phyloP scores from a whole-genome alignment of 805 yeast species.

The Yarrowia alimentaria region DNA sequence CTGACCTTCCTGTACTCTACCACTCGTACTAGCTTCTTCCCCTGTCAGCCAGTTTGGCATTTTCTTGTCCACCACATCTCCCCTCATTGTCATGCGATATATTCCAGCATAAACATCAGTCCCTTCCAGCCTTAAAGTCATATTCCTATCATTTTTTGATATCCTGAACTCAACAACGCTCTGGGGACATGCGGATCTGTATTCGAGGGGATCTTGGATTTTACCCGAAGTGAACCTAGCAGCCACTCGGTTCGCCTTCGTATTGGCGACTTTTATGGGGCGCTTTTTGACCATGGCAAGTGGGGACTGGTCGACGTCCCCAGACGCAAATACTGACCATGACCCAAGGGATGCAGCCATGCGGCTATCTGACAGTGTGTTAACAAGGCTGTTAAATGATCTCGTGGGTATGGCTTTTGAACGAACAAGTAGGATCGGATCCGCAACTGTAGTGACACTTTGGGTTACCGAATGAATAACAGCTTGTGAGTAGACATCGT shows the following conservation, averaged over 20 bases:
- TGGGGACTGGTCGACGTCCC: slow-evolving; percentile 63
- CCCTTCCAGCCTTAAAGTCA: slow-evolving; percentile 51
- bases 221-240: neutral
- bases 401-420: slow-evolving; percentile 43
- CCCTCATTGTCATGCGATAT: slow-evolving; percentile 59
- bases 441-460: slow-evolving; percentile 48
- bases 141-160: slow-evolving; percentile 30
- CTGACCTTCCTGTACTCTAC: slow-evolving; percentile 45
- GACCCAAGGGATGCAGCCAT: slow-evolving; percentile 62
- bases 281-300: slow-evolving; percentile 14
- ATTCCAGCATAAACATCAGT: slow-evolving; percentile 75
- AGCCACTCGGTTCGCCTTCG: slow-evolving; percentile 11
- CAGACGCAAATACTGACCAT: slow-evolving; percentile 72
- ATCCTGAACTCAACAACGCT: slow-evolving; percentile 30
- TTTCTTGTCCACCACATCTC: slow-evolving; percentile 50
- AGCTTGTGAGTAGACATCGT: slow-evolving; percentile 50
- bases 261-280: neutral
- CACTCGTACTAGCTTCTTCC: slow-evolving; percentile 58
- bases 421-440: slow-evolving; percentile 45
- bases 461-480: slow-evolving; percentile 61
- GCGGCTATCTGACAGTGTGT: slow-evolving; percentile 61
- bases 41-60: slow-evolving; percentile 81
- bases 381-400: slow-evolving; percentile 56
- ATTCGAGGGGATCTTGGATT: slow-evolving; percentile 10
- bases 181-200: slow-evolving; percentile 29